Base-by-base conservation (phyloP, 1,139 yeast species). In the Saccharomycopsis hybrid region DNA sequence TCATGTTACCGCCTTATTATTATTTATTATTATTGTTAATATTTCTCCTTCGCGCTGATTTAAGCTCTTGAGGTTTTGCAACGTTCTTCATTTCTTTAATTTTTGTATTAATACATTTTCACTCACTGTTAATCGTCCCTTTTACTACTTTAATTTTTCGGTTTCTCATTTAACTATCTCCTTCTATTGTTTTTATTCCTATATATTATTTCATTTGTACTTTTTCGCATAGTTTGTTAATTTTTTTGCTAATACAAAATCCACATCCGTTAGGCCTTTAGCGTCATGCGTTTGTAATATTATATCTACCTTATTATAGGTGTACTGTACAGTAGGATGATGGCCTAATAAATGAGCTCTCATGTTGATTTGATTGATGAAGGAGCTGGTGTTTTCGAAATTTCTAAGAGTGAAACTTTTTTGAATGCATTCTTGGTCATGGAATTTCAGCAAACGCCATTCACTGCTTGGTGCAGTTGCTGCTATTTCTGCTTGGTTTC, bases 221-320 rank as follows among this genome's bases (percentile, higher is more conserved):
- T 18, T 5, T 11, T 50, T 47, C n/a, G 69, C 65, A 57, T 68
- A 72, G 39, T 65, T 64, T 33, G 75, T 78, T 46, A 81, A 72
- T 43, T 69, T 60, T 45, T 66, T 67, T 0, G 95, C 95, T 62
- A 86, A 60, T 51, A 72, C 69, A 39, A 85, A 58, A 60, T 86
- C 96, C 35, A 73, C 61, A 18, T 73, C 72, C 3, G 86, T 76
- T 13, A 86, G 62, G 3, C 76, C 75, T 41, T 72, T 71, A 0
- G 72, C 68, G 59, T 86, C 95, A 60, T 86, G 95, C 0, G 95
- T 86, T 2, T 83, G 77, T 41, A 85, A 64, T 32, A 71, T 70
- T 2, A 86, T 58, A 11, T 69, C 68, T 0, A 85, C 87, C 42
- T 68, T 65, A 58, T 80, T 85, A 60, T 85, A 86, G 0, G 80